Conservation (phyloP, 2,329 filamentous ascomycete genomes). For the Orbilia blumenaviensis region DNA sequence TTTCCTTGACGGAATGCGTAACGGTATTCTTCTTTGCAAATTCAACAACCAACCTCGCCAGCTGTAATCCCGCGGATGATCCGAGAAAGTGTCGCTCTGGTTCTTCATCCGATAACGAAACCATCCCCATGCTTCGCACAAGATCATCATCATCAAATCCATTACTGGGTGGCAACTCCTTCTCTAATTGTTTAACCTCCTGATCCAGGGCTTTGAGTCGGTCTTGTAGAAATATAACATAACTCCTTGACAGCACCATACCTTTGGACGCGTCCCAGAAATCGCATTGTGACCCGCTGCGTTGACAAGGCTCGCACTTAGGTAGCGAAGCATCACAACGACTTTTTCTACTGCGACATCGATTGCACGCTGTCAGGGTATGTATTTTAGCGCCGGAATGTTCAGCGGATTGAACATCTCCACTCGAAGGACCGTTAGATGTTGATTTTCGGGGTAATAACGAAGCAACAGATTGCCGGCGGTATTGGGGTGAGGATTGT, state of each 20-base stretch:
- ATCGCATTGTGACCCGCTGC: conserved; percentile 89
- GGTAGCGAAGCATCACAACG: conserved; percentile 93
- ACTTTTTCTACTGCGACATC: conserved; percentile 77
- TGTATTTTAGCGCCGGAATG: conserved; percentile 58
- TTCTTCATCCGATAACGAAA: conserved; percentile 69
- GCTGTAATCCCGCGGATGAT: conserved; percentile 92
- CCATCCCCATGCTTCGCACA: conserved; percentile 83
- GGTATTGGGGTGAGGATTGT: conserved; percentile 43
- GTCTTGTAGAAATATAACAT: conserved; percentile 90
- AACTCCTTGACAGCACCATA: conserved; percentile 84
- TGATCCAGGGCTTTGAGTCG: conserved; percentile 82
- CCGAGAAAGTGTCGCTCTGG: conserved; percentile 88
- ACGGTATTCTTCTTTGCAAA: conserved; percentile 93
- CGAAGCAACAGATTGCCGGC: conserved; percentile 48
- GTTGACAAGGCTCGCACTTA: conserved; percentile 89
- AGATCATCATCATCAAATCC: conserved; percentile 81
- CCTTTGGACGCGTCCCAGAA: conserved; percentile 92
- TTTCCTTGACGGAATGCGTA: conserved; percentile 85
- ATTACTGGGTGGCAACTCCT: conserved; percentile 62
- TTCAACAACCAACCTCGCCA: conserved; percentile 94
- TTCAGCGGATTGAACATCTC: conserved; percentile 20
- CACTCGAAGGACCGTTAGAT: conserved; percentile 32
- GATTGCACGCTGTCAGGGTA: conserved; percentile 65
- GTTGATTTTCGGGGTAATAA: conserved; percentile 47
- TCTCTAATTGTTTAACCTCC: conserved; percentile 78